Percentiles rank a stretch among this genome's conserved stretches.
Conservation (phyloP, 75 land plant genomes). For the Cryptomeria japonica region DNA sequence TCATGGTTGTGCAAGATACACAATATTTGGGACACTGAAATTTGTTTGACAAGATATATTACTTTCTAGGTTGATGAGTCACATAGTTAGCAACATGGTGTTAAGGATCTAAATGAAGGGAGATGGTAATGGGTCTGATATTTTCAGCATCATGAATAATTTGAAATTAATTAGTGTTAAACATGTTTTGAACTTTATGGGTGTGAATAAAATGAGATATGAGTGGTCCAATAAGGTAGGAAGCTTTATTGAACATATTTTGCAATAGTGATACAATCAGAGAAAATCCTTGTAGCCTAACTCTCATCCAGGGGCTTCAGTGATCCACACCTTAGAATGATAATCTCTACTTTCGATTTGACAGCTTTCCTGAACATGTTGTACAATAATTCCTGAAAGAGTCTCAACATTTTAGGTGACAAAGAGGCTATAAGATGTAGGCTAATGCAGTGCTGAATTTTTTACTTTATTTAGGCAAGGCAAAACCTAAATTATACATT, state of each 20-base stretch:
- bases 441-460: neutral
- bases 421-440: neutral
- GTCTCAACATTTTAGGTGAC: neutral
- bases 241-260: neutral
- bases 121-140: too few species aligned
- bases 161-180: neutral
- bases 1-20: neutral
- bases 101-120: neutral
- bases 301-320: neutral
- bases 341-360: neutral
- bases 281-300: neutral
- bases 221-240: neutral
- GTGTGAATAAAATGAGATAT: neutral
- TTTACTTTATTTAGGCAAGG: neutral
- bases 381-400: neutral
- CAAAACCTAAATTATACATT: neutral
- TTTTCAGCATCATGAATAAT: neutral
- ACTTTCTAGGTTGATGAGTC: neutral
- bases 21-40: neutral
- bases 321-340: neutral
- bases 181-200: too few species aligned
- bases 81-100: neutral
- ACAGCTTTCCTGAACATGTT: neutral
- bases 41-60: neutral
- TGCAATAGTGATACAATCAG: neutral